Base-by-base conservation (phyloP, 257 asterid species). In the Solanum rostratum region DNA sequence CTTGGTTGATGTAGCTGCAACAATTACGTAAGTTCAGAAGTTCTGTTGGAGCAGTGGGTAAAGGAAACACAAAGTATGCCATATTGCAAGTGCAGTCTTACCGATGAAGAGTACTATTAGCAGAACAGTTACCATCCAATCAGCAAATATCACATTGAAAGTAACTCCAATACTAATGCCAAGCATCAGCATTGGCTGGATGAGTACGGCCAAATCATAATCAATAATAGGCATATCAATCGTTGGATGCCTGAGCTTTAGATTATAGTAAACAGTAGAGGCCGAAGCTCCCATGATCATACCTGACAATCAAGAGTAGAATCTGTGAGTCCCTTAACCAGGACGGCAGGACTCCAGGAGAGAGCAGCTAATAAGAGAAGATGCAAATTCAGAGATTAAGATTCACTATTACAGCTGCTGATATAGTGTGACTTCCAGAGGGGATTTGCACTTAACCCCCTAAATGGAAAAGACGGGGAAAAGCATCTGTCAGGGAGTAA, bases 121-220 rank as follows among this genome's bases (percentile, higher is more conserved):
- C 85, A 97, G 98, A 85, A 97, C 95, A 10, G 99, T 97, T 73
- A 97, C 95, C 98, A 97, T 95, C 99, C 99, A 97, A 86, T 97
- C 98, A 24, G 99, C 94, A 86, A 97, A 97, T 33, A 97, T 3
- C 16, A 97, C 99, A 88, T 97, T 97, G 90, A 97, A 95, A 87
- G 98, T 85, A 84, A 97, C 99, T 88, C 99, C 99, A 16, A 95
- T 87, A 87, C 99, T 96, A 80, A 96, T 95, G 79, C 99, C 99
- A 19, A 96, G 90, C 97, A 96, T 93, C 86, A 97, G 97, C 99
- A 95, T 97, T 49, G 99, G 99, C 88, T 97, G 99, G 85, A 97
- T 95, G 49, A 97, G 98, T 73, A 97, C 94, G 33, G 98, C 98
- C 93, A 97, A 93, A 73, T 97, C 99, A 46, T 95, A 97, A 84